Conservation (phyloP, 2,329 filamentous ascomycete species). For the Fusarium tupiense region DNA sequence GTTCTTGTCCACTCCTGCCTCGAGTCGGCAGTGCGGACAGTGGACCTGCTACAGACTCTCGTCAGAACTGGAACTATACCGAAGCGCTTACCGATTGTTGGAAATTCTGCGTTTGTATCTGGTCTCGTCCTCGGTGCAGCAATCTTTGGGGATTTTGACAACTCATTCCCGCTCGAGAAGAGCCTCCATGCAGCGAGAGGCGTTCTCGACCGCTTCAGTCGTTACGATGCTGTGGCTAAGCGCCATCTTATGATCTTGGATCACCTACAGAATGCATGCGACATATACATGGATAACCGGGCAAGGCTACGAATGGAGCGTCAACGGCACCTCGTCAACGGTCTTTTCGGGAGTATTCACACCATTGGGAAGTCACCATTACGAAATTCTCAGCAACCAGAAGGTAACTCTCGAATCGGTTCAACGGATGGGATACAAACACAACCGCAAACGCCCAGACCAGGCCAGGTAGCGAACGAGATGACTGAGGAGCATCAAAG, state of each 20-base stretch:
- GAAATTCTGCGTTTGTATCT: conserved; percentile 58
- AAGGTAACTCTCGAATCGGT: neutral
- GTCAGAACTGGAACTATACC: conserved; percentile 48
- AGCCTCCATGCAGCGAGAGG: conserved; percentile 36
- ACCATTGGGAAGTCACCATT: conserved; percentile 27
- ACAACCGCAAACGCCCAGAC: neutral
- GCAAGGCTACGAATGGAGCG: conserved; percentile 38
- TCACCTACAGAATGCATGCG: conserved; percentile 37
- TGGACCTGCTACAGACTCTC: conserved; percentile 52
- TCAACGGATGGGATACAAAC: neutral
- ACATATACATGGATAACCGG: conserved; percentile 36
- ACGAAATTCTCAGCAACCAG: neutral
- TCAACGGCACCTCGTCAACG: conserved; percentile 37
- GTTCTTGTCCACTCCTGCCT: conserved; percentile 48
- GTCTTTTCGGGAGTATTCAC: conserved; percentile 39
- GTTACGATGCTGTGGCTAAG: conserved; percentile 33
- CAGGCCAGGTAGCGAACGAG: neutral
- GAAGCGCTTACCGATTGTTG: conserved; percentile 55
- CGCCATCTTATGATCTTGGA: conserved; percentile 39
- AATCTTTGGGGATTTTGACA: conserved; percentile 56
- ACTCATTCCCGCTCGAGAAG: conserved; percentile 44
- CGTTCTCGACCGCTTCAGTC: conserved; percentile 39
- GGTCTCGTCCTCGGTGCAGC: conserved; percentile 56
- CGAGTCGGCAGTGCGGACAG: conserved; percentile 48
- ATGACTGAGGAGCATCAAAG: conserved; percentile 3